A percentile compares a stretch with the other conserved stretches of the same genome.
Conservation (phyloP, 208 protist genomes). For the Acanthamoeba sp. region DNA sequence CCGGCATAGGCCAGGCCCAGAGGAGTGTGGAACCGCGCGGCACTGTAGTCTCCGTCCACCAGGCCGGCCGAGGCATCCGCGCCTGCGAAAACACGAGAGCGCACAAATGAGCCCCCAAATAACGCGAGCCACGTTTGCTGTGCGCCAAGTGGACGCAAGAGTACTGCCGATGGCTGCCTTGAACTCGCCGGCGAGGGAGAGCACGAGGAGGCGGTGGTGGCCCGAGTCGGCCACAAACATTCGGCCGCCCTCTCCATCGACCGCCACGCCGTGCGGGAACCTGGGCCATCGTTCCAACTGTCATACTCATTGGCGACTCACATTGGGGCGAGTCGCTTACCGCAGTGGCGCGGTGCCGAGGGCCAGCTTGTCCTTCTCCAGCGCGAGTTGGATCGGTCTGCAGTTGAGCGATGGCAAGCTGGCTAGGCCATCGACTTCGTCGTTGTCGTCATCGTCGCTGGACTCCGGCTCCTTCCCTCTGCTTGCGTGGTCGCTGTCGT, state of each 20-base stretch:
- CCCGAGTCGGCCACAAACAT: not conserved
- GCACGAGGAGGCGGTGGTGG: not conserved
- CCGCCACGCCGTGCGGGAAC: not conserved
- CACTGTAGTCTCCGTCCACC: not conserved
- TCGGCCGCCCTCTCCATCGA: not conserved
- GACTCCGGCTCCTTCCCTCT: not conserved
- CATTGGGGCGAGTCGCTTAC: too few species aligned
- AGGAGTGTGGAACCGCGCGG: not conserved
- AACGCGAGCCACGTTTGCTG: too few species aligned
- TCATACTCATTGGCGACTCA: not conserved
- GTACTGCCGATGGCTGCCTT: not conserved
- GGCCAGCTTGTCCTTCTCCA: slow-evolving; percentile 13
- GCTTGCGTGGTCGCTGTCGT: not conserved
- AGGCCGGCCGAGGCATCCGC: not conserved
- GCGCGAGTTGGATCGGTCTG: not conserved
- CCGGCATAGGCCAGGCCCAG: not conserved
- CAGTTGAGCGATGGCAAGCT: not conserved
- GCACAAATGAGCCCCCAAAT: too few species aligned
- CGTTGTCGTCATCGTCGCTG: not conserved
- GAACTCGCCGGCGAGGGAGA: not conserved
- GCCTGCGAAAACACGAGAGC: too few species aligned
- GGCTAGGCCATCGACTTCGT: not conserved
- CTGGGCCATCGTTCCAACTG: not conserved
- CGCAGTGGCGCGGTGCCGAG: not conserved
- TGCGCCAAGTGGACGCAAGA: too few species aligned